Percentiles rank a stretch among this genome's conserved stretches.
phyloP scores from a whole-genome alignment of 2,329 filamentous ascomycete genomes.

The Scortechinia acanthostroma region DNA sequence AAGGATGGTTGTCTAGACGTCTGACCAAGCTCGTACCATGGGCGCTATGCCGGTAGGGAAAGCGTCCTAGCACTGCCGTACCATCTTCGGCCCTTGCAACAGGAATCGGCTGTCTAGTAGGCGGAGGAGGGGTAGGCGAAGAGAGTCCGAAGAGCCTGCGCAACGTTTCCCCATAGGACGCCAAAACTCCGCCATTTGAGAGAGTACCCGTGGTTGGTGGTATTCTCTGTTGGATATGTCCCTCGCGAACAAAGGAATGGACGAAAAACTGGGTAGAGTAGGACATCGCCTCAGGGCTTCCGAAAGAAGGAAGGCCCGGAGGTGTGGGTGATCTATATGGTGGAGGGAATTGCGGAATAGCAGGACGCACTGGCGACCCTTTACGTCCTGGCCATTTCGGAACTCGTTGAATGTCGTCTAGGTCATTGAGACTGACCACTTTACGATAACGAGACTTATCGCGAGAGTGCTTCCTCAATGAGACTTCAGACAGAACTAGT shows the following conservation, averaged over 20 bases:
- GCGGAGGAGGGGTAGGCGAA: background rate
- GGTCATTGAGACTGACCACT: background rate
- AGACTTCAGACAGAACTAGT: no score
- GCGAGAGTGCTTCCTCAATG: no score
- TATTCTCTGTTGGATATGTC: no score
- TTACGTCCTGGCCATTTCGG: background rate
- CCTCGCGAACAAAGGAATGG: background rate
- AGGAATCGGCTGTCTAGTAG: background rate
- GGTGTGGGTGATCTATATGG: background rate
- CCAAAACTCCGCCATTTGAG: no score
- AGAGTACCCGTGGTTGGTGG: no score
- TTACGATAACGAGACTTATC: no score
- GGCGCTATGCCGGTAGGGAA: background rate
- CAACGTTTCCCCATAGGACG: background rate
- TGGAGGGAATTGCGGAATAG: background rate
- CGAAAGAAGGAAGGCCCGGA: background rate
- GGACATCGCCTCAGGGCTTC: background rate
- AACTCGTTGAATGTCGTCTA: background rate
- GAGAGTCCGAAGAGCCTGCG: background rate
- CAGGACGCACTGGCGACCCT: background rate
- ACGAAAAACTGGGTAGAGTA: background rate
- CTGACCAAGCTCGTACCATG: background rate
- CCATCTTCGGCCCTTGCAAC: background rate
- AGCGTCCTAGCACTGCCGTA: background rate
- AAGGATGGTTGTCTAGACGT: background rate